Evolutionary conservation across 139 green algal species (phyloP).

Genomic region (Coelastrella sp.): DNA sequence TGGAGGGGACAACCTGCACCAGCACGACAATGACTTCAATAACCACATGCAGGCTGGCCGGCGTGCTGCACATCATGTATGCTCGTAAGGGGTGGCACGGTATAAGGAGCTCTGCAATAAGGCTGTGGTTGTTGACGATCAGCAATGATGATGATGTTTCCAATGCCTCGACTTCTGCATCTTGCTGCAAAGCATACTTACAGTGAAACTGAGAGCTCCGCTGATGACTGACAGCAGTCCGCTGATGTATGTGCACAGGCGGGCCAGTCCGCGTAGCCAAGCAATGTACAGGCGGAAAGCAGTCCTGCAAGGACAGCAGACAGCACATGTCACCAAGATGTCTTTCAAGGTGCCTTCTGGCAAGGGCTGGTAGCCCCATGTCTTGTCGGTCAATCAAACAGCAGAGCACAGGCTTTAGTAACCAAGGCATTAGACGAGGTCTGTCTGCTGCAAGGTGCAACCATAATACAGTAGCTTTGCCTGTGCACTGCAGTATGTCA

Average conservation of each 20-base stretch:
- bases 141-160: too few relatives aligned
- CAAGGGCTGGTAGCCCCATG: too few relatives aligned
- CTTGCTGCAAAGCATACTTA: neutral
- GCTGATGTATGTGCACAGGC: slow-evolving; percentile 40
- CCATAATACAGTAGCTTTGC: neutral
- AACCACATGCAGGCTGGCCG: neutral
- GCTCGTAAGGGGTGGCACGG: too few relatives aligned
- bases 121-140: too few relatives aligned
- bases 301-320: neutral
- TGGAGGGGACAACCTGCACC: slow-evolving; percentile 38
- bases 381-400: too few relatives aligned
- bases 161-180: neutral
- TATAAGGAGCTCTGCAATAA: too few relatives aligned
- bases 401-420: too few relatives aligned
- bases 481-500: neutral
- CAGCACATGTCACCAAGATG: neutral
- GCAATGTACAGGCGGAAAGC: slow-evolving; percentile 2
- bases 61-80: too few relatives aligned
- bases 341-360: too few relatives aligned
- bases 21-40: neutral
- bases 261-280: slow-evolving; percentile 35
- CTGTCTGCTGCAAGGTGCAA: too few relatives aligned
- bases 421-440: too few relatives aligned
- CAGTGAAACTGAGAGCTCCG: slow-evolving; percentile 48
- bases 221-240: slow-evolving; percentile 43